Base-by-base conservation (phyloP, 202 grass and related monocot species). In the Setaria viridis region DNA sequence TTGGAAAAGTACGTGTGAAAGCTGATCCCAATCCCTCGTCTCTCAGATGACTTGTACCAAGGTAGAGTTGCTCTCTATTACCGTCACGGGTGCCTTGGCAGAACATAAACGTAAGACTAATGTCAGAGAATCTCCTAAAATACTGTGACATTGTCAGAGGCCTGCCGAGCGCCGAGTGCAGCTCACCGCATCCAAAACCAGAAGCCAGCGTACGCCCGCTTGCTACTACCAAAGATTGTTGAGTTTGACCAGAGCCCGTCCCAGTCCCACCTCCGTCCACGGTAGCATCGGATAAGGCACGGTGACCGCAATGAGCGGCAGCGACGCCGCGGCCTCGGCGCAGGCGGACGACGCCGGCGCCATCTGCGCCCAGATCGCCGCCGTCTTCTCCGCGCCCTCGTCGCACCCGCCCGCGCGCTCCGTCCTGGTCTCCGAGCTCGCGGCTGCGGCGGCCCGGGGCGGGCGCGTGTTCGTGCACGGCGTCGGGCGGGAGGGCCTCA, bases 401-500 rank as follows among this genome's bases (percentile, higher is more conserved):
- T 3, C 84, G 2, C 77, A 80, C 49, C 56, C 74, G 3, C 0
- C 80, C 12, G 74, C 84, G 45, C 60, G 81, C 58, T 43, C 85
- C 42, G 72, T 88, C 12, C 87, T 94, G 58, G 80, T 78, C 67
- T 11, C 84, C 7, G 92, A 92, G 81, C 77, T 94, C 53, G 46
- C 82, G 16, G 67, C 80, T 0, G 64, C 86, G 17, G 81, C 93
- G 9, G 39, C 88, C 9, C 67, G 72, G 0, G 48, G 62, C 21
- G 67, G 84, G 1, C 73, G 88, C 51, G 87, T 94, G 82, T 95
- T 98, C 83, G 89, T 92, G 76, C 86, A 98, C 84, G 95, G 95
- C 75, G 95, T 98, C n/a, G 95, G 95, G 19, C 93, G 95, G 20
- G 95, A 98, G 89, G 95, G 93, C 62, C 87, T 98, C 7, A 98